Evolutionary conservation across 192 early-diverging fungal species (phyloP).

Genomic region (Mortierella antarctica): DNA sequence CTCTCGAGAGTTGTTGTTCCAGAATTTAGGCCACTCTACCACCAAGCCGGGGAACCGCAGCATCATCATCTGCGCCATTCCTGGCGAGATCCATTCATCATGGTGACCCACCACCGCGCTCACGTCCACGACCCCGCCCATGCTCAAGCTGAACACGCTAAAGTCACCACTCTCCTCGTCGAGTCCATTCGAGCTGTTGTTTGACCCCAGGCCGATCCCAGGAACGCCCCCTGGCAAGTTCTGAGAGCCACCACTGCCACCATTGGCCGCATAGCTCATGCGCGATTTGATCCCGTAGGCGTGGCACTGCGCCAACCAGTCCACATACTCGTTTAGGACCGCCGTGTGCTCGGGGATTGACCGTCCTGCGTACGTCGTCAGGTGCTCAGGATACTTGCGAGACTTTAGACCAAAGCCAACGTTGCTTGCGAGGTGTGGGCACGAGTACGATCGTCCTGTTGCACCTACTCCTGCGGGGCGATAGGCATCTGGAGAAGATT

Average conservation of each 20-base stretch:
- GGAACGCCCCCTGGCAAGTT: constrained; percentile 34
- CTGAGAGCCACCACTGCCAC: neutral
- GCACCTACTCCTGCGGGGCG: constrained; percentile 13
- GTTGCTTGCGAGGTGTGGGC: constrained; percentile 5
- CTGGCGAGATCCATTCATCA: constrained; percentile 47
- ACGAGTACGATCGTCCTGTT: constrained; percentile 6
- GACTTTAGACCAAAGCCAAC: constrained; percentile 23
- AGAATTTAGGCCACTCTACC: constrained; percentile 51
- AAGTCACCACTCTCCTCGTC: constrained; percentile 9
- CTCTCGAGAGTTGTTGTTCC: constrained; percentile 46
- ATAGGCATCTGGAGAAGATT: constrained; percentile 14
- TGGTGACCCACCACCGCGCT: constrained; percentile 23
- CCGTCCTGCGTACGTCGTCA: constrained; percentile 37
- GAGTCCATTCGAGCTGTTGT: neutral
- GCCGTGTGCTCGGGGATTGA: constrained; percentile 33
- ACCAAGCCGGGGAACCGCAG: constrained; percentile 46
- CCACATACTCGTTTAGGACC: constrained; percentile 47
- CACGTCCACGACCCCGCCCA: constrained; percentile 36
- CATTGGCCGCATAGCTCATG: constrained; percentile 3
- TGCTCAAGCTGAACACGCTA: constrained; percentile 41
- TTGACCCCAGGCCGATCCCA: constrained; percentile 29
- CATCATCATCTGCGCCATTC: constrained; percentile 56
- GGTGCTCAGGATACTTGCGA: constrained; percentile 38
- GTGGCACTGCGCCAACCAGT: constrained; percentile 46
- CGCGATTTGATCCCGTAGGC: constrained; percentile 38